Evolutionary conservation across 2,329 filamentous ascomycete species (phyloP).

Genomic region (Neospermospora avenae): DNA sequence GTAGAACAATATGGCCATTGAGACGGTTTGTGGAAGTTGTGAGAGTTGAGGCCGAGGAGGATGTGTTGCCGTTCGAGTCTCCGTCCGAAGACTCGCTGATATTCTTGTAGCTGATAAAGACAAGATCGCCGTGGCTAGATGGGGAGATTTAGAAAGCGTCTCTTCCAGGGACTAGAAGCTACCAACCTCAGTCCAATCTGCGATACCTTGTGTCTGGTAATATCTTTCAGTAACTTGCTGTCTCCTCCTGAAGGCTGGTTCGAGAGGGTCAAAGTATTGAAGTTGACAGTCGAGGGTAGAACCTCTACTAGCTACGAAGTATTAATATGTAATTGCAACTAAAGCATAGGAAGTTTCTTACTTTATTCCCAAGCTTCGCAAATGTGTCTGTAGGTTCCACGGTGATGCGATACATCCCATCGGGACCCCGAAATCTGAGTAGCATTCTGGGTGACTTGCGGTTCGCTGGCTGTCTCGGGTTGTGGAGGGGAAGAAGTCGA

Average conservation of each 20-base stretch:
- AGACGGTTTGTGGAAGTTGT: slow-evolving; percentile 59
- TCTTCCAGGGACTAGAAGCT: not conserved
- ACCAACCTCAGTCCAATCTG: slow-evolving; percentile 58
- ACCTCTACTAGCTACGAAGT: slow-evolving; percentile 50
- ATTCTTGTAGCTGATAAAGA: slow-evolving; percentile 80
- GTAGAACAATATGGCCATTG: slow-evolving; percentile 72
- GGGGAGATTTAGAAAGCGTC: not conserved
- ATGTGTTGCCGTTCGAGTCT: slow-evolving; percentile 38
- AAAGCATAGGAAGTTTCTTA: slow-evolving; percentile 31
- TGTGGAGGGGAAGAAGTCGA: not conserved
- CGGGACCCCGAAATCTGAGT: slow-evolving; percentile 63
- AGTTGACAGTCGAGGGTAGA: slow-evolving; percentile 60
- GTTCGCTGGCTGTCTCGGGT: not conserved
- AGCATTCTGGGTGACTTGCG: slow-evolving; percentile 23
- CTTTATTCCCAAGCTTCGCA: slow-evolving; percentile 53
- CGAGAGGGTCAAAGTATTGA: slow-evolving; percentile 57
- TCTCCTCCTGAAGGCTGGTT: slow-evolving; percentile 58
- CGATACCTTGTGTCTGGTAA: slow-evolving; percentile 52
- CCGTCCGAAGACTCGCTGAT: slow-evolving; percentile 45
- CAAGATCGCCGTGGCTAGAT: slow-evolving; percentile 81
- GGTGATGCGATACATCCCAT: slow-evolving; percentile 86
- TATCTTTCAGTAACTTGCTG: slow-evolving; percentile 55
- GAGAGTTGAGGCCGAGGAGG: slow-evolving; percentile 27
- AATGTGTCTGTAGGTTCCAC: slow-evolving; percentile 75
- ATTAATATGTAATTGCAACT: slow-evolving; percentile 17